phyloP scores from a whole-genome alignment of 495 filamentous ascomycete genomes.

The Poronia punctata region DNA sequence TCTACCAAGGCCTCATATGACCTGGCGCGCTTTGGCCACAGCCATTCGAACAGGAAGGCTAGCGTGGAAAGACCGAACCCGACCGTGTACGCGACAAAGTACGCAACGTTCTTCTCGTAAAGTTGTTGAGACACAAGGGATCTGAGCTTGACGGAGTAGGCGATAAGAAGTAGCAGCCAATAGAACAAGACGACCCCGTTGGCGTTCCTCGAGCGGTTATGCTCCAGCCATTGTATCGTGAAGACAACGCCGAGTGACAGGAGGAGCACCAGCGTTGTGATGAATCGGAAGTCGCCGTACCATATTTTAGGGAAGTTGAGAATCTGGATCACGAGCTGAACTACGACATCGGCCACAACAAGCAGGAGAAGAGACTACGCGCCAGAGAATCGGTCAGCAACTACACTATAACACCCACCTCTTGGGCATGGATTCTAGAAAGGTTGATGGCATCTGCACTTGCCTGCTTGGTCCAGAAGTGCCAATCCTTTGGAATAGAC shows the following conservation, averaged over 20 bases:
- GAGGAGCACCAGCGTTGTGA: slow-evolving; percentile 74
- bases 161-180: slow-evolving; percentile 86
- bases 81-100: slow-evolving; percentile 73
- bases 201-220: slow-evolving; percentile 78
- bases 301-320: slow-evolving; percentile 61
- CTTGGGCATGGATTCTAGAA: neutral
- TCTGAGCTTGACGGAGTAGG: slow-evolving; percentile 76
- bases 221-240: slow-evolving; percentile 86
- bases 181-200: slow-evolving; percentile 94
- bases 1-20: slow-evolving; percentile 80
- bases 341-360: slow-evolving; percentile 57
- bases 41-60: slow-evolving; percentile 82
- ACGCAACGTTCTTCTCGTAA: slow-evolving; percentile 56
- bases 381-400: slow-evolving; percentile 16
- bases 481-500: slow-evolving; percentile 78
- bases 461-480: slow-evolving; percentile 89
- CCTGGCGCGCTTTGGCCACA: slow-evolving; percentile 81
- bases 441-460: slow-evolving; percentile 20
- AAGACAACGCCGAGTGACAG: slow-evolving; percentile 73
- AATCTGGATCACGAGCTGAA: slow-evolving; percentile 75
- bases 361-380: slow-evolving; percentile 60
- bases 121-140: slow-evolving; percentile 74
- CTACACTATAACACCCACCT: neutral
- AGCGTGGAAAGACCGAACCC: slow-evolving; percentile 62
- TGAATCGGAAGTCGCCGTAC: slow-evolving; percentile 81